Percentiles rank a stretch among this genome's conserved stretches.
These are phyloP conservation scores for Yamadazyma songkhlaensis DNA, from an alignment of 1,139 yeast genomes.

Conservation along the genomic window DNA sequence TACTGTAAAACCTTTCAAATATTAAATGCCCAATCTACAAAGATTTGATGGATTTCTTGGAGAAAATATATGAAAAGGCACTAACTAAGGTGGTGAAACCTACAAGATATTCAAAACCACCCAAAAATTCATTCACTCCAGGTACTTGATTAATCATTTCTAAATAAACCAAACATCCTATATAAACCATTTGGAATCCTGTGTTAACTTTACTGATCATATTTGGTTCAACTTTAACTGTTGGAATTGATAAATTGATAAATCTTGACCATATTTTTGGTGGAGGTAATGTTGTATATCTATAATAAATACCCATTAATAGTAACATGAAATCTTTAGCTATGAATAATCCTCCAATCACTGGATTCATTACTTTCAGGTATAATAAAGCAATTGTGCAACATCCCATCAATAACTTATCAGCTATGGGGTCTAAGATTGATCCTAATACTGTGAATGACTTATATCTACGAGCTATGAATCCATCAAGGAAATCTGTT, in stretches of 20 bases:
- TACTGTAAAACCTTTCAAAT: neutral
- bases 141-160: conserved; percentile 5
- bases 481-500: conserved; percentile 92
- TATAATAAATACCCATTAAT: conserved; percentile 67
- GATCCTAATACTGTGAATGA: conserved; percentile 84
- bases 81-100: conserved; percentile 76
- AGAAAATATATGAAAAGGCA: conserved; percentile 73
- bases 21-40: conserved; percentile 1
- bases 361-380: conserved; percentile 62
- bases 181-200: conserved; percentile 85
- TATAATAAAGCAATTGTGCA: conserved; percentile 77
- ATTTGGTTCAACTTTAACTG: conserved; percentile 91
- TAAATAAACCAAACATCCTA: conserved; percentile 67
- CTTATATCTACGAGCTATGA: conserved; percentile 76
- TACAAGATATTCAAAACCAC: conserved; percentile 36
- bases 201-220: conserved; percentile 84
- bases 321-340: conserved; percentile 84
- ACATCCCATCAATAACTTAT: conserved; percentile 83
- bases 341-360: conserved; percentile 69
- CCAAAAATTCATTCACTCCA: conserved; percentile 13
- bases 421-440: conserved; percentile 93
- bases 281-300: conserved; percentile 71
- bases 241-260: conserved; percentile 69
- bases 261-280: conserved; percentile 73
- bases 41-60: conserved; percentile 49